Conservation (phyloP, 83 land plant genomes). For the Picea engelmannii region DNA sequence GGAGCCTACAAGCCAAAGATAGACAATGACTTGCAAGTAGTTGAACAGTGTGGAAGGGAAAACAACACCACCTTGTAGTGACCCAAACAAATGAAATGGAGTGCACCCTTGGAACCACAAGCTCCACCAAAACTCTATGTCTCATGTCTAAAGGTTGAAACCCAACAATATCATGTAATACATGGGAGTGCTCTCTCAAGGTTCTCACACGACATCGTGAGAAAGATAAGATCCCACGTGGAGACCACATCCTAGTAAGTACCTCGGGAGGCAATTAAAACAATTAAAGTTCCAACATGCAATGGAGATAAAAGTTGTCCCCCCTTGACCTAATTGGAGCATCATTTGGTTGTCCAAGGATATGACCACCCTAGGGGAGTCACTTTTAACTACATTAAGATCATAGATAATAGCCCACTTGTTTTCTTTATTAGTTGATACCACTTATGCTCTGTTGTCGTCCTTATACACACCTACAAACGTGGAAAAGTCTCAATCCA, state of each 20-base stretch:
- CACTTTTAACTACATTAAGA: too few species aligned
- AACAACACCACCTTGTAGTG: too few species aligned
- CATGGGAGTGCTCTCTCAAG: not conserved
- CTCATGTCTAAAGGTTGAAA: not conserved
- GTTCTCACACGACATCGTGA: not conserved
- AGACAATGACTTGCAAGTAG: too few species aligned
- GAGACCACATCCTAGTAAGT: not conserved
- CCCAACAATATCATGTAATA: not conserved
- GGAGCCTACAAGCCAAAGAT: too few species aligned
- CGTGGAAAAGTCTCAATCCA: too few species aligned
- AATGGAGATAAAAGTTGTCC: not conserved
- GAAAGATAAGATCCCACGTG: not conserved
- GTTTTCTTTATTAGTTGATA: too few species aligned
- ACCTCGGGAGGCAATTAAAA: not conserved
- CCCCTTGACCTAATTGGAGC: not conserved
- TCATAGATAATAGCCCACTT: too few species aligned
- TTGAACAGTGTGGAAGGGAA: too few species aligned
- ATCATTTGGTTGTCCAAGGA: not conserved
- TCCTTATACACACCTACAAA: not conserved
- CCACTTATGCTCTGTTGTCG: not conserved
- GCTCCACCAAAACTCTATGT: not conserved
- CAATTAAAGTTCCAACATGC: not conserved
- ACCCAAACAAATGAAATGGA: too few species aligned
- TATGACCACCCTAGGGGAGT: too few species aligned
- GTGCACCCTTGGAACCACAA: too few species aligned